These are phyloP conservation scores for Candida buenavistaensis DNA, from an alignment of 1,139 yeast genomes.

Conservation along the genomic window DNA sequence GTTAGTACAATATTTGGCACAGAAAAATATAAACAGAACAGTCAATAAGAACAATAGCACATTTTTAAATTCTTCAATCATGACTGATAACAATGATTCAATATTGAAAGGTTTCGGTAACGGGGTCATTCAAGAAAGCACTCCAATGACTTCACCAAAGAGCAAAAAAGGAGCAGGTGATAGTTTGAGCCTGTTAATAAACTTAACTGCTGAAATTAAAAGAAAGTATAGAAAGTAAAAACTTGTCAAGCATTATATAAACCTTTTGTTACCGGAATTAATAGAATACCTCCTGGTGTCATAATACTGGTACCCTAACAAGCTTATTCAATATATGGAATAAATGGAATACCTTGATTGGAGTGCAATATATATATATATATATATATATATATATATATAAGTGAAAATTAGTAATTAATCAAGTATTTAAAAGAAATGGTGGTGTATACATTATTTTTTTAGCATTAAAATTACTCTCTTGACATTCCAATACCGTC, in stretches of 20 bases:
- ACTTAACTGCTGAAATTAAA: conserved; percentile 36
- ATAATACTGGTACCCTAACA: too few relatives aligned
- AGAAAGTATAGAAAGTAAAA: conserved; percentile 25
- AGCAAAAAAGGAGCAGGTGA: conserved; percentile 19
- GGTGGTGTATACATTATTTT: too few relatives aligned
- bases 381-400: background rate
- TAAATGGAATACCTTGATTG: too few relatives aligned
- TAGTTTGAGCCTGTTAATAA: conserved; percentile 36
- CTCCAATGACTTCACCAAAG: conserved; percentile 36
- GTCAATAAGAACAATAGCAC: conserved; percentile 16
- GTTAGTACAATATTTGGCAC: conserved; percentile 10
- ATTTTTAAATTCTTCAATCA: conserved; percentile 20
- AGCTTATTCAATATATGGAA: too few relatives aligned
- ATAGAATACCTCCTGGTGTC: too few relatives aligned
- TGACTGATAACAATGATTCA: conserved; percentile 25
- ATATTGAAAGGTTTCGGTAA: conserved; percentile 38
- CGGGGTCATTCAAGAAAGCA: conserved; percentile 43
- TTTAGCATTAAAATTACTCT: too few relatives aligned
- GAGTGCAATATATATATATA: background rate
- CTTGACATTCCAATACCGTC: too few relatives aligned
- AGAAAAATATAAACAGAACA: conserved; percentile 6
- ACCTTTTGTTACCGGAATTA: too few relatives aligned
- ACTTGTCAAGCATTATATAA: too few relatives aligned
- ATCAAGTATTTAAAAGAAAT: background rate
- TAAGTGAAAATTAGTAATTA: background rate